These are phyloP conservation scores for Sugiyamaella qingdaonensis DNA, from an alignment of 805 yeast species.

Conservation along the genomic window DNA sequence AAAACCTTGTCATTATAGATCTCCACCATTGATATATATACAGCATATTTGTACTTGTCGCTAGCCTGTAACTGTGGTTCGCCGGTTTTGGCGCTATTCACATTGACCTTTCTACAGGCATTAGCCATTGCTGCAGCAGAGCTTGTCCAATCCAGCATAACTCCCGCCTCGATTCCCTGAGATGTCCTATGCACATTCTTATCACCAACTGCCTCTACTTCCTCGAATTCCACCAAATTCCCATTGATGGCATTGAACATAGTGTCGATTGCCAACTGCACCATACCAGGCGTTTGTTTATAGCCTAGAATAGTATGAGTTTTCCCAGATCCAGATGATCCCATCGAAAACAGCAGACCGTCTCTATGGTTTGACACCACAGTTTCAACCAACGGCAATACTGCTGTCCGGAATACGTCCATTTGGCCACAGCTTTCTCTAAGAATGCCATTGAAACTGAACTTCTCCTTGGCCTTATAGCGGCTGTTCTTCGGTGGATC, in stretches of 20 bases:
- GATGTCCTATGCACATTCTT: constrained; percentile 16
- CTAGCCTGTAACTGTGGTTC: background rate
- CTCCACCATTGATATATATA: constrained; percentile 52
- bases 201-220: constrained; percentile 20
- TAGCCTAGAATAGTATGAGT: constrained; percentile 30
- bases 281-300: constrained; percentile 35
- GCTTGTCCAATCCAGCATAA: constrained; percentile 22
- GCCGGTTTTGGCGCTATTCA: background rate
- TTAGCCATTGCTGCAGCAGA: constrained; percentile 8
- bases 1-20: constrained; percentile 45
- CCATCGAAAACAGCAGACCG: constrained; percentile 45
- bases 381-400: constrained; percentile 33
- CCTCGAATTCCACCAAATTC: constrained; percentile 23
- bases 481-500: constrained; percentile 27
- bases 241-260: constrained; percentile 31
- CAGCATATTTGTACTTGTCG: constrained; percentile 30
- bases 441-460: constrained; percentile 35
- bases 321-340: constrained; percentile 54
- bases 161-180: constrained; percentile 23
- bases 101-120: constrained; percentile 3
- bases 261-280: constrained; percentile 34
- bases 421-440: constrained; percentile 32
- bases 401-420: constrained; percentile 36
- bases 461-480: constrained; percentile 24
- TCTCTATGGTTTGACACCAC: constrained; percentile 35